These are phyloP conservation scores for Fusarium foetens DNA, from an alignment of 2,329 filamentous ascomycete genomes.

Conservation along the genomic window DNA sequence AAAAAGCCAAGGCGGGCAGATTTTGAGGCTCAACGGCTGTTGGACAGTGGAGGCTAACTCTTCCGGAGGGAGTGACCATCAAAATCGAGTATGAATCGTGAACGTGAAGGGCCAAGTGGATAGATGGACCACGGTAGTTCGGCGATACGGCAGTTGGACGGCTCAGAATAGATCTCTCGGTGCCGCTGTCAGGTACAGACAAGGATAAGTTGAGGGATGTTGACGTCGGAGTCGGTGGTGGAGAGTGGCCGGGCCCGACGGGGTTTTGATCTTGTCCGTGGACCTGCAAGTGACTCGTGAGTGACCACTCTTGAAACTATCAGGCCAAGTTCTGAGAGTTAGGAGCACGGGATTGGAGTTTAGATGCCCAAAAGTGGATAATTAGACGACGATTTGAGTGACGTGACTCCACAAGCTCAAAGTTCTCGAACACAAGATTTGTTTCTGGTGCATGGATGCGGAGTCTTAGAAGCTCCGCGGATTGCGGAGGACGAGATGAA, in stretches of 20 bases:
- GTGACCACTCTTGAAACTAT: neutral
- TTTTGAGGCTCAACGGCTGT: constrained; percentile 25
- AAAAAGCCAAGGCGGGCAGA: constrained; percentile 16
- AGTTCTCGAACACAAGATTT: constrained; percentile 19
- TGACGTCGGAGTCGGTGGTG: constrained; percentile 24
- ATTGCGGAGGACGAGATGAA: neutral
- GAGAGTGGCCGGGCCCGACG: constrained; percentile 27
- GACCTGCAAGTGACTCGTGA: neutral
- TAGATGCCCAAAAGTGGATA: constrained; percentile 8
- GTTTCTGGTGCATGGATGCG: neutral
- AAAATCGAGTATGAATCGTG: neutral
- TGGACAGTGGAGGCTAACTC: neutral
- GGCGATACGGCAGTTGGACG: constrained; percentile 15
- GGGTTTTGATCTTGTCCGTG: constrained; percentile 18
- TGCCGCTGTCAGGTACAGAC: constrained; percentile 21
- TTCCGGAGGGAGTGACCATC: neutral
- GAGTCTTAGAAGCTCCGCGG: constrained; percentile 16
- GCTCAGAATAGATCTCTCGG: constrained; percentile 11
- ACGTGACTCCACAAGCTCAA: constrained; percentile 16
- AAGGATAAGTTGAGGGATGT: constrained; percentile 25
- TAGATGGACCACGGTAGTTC: constrained; percentile 15
- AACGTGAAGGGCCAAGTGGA: neutral
- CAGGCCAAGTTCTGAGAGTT: neutral
- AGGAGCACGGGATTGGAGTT: constrained; percentile 9
- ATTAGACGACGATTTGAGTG: neutral